Conservation (phyloP, 1,284 basidiomycete species). For the Anthracocystis panici-leucophaei region DNA sequence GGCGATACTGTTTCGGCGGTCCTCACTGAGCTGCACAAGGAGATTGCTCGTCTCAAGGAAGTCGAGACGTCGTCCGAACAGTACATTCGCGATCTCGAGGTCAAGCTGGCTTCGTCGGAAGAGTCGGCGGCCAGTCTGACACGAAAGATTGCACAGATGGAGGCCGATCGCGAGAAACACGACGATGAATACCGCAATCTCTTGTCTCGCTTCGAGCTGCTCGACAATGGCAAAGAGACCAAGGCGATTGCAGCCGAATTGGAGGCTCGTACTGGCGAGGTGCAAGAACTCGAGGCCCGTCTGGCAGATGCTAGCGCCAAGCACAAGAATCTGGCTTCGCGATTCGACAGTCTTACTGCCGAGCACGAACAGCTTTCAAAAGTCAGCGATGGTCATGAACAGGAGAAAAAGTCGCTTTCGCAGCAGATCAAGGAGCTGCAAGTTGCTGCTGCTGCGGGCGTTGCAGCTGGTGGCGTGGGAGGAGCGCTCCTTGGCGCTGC, state of each 20-base stretch:
- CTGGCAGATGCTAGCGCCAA: conserved; percentile 30
- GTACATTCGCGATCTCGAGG: conserved; percentile 91
- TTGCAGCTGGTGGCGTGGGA: conserved; percentile 22
- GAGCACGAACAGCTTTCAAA: conserved; percentile 30
- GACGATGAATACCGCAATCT: conserved; percentile 78
- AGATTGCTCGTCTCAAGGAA: conserved; percentile 83
- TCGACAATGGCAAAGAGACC: conserved; percentile 72
- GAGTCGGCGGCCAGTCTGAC: conserved; percentile 79
- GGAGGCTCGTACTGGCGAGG: conserved; percentile 80
- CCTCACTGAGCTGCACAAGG: conserved; percentile 83
- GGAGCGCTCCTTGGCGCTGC: conserved; percentile 19
- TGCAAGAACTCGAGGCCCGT: conserved; percentile 79
- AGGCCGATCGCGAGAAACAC: conserved; percentile 80
- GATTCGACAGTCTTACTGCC: conserved; percentile 26
- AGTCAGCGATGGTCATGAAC: conserved; percentile 20
- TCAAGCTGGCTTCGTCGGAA: conserved; percentile 82
- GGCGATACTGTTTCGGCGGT: conserved; percentile 81
- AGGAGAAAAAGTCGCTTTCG: conserved; percentile 41
- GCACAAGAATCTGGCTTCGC: conserved; percentile 30
- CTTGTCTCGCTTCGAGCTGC: conserved; percentile 78
- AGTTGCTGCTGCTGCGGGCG: conserved; percentile 31
- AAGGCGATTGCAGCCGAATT: conserved; percentile 76
- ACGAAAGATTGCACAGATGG: conserved; percentile 80
- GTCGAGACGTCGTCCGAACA: conserved; percentile 78
- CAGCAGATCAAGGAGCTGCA: conserved; percentile 43